phyloP scores from a whole-genome alignment of 2,329 filamentous ascomycete genomes.

The Alternaria burnsii region DNA sequence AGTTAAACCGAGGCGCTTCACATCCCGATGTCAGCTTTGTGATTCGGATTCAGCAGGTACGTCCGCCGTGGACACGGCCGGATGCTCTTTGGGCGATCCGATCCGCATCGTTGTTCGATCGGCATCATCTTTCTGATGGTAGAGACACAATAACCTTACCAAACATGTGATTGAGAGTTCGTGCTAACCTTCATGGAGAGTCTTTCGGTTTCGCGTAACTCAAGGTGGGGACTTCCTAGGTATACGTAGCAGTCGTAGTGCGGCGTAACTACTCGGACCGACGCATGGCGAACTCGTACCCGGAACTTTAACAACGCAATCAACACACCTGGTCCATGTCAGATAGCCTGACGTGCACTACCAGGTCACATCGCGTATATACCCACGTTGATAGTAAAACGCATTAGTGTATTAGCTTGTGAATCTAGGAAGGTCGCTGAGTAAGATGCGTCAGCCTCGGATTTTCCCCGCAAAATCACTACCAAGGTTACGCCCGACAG shows the following conservation, averaged over 20 bases:
- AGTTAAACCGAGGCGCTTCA: background rate
- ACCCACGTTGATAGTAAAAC: background rate
- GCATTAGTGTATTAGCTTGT: background rate
- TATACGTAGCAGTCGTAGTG: background rate
- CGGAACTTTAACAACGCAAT: background rate
- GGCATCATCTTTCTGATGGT: background rate
- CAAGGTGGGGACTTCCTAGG: background rate
- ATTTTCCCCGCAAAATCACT: background rate
- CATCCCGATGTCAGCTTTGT: background rate
- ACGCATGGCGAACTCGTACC: background rate
- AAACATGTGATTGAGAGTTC: background rate
- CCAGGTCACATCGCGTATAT: background rate
- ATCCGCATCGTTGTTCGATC: background rate
- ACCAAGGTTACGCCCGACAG: background rate
- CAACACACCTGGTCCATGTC: background rate
- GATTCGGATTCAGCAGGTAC: background rate
- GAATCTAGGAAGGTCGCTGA: background rate
- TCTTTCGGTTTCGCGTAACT: background rate
- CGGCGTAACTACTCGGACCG: background rate
- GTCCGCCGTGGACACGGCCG: background rate
- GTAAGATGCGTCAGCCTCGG: background rate
- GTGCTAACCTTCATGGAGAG: background rate
- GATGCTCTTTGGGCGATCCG: background rate
- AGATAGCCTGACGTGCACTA: background rate
- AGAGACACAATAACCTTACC: background rate